Percentiles rank a stretch among this genome's conserved stretches.
Conservation (phyloP, 345 rosid genomes). For the Adansonia digitata region DNA sequence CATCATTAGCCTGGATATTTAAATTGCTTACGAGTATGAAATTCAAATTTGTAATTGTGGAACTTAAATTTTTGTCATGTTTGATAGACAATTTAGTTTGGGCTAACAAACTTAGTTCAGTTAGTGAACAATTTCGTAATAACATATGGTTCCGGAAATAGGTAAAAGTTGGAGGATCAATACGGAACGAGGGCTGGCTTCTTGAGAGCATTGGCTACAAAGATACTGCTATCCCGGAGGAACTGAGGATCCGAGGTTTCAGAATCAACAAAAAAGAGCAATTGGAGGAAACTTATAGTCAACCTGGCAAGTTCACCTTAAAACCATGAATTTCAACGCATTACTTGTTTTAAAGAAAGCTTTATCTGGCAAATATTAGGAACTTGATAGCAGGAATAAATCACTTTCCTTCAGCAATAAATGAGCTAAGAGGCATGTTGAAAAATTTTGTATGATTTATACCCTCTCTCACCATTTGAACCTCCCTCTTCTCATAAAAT, state of each 20-base stretch:
- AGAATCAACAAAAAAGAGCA: conserved; percentile 63
- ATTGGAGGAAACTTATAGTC: conserved; percentile 46
- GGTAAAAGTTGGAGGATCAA: conserved; percentile 64
- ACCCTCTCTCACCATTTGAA: no score
- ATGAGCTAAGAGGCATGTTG: neutral
- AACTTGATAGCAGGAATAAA: neutral
- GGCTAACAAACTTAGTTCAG: neutral
- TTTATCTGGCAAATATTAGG: neutral
- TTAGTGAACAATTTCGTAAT: neutral
- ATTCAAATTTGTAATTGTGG: neutral
- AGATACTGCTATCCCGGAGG: conserved; percentile 64
- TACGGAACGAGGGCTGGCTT: conserved; percentile 80
- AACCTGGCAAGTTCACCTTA: conserved; percentile 47
- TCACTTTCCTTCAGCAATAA: neutral
- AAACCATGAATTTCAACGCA: conserved; percentile 28
- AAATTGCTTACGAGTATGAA: neutral
- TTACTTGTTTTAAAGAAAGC: neutral
- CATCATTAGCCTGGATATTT: neutral
- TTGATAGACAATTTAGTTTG: neutral
- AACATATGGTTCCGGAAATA: conserved; percentile 16
- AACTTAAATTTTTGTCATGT: neutral
- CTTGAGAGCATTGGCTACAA: conserved; percentile 67
- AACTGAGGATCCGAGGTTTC: conserved; percentile 73
- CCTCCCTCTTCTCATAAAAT: neutral
- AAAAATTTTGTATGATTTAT: no score